Conservation (phyloP, 1,139 yeast species). For the Nakaseomyces glabratus region DNA sequence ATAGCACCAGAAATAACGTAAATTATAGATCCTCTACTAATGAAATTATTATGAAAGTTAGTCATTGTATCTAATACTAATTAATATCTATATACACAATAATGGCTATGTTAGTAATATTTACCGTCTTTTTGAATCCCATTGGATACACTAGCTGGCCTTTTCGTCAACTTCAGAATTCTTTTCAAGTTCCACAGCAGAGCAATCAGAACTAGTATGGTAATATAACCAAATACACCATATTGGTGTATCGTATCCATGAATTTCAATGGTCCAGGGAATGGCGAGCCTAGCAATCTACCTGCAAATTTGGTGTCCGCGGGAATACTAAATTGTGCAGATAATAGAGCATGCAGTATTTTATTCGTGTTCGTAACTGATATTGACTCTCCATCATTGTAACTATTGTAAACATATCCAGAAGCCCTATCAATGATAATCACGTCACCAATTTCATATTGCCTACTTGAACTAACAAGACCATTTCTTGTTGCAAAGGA, state of each 20-base stretch:
- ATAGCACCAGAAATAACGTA: no score
- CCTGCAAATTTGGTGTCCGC: conserved; percentile 9
- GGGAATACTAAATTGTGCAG: conserved; percentile 8
- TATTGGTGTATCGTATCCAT: conserved; percentile 40
- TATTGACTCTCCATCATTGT: conserved; percentile 27
- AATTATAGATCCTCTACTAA: no score
- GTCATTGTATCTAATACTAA: no score
- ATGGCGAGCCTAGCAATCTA: conserved; percentile 39
- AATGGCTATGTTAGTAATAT: no score
- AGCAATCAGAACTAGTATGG: conserved; percentile 7
- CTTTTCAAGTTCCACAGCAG: conserved; percentile 1
- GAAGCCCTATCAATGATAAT: conserved; percentile 32
- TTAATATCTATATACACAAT: no score
- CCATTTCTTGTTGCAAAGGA: conserved; percentile 24
- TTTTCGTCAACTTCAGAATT: no score
- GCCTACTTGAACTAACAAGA: conserved; percentile 37
- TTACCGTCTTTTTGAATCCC: no score
- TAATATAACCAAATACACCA: conserved; percentile 38
- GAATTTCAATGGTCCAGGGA: conserved; percentile 32
- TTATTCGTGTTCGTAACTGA: conserved; percentile 8
- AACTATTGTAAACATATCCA: conserved; percentile 29
- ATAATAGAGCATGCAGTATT: conserved; percentile 8
- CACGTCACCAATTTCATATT: conserved; percentile 39
- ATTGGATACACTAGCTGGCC: no score
- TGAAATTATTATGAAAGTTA: no score